Percentiles rank a stretch among this genome's conserved stretches.
phyloP scores from a whole-genome alignment of 2,329 filamentous ascomycete species.

The Hypoxylon sp. region DNA sequence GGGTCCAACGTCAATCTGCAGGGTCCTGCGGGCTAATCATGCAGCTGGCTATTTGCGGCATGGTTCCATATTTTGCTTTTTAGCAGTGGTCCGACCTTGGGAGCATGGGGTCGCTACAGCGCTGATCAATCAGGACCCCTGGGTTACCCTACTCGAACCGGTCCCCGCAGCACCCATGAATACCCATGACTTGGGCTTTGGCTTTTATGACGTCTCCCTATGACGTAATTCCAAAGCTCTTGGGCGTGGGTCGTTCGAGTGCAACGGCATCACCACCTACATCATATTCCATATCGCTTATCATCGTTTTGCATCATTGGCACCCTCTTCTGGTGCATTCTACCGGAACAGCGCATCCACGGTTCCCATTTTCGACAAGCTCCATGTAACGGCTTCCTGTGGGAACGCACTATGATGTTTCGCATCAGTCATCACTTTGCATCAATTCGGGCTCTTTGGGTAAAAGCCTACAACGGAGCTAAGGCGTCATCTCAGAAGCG shows the following conservation, averaged over 20 bases:
- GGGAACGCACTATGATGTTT: conserved; percentile 43
- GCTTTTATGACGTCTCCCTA: conserved; percentile 41
- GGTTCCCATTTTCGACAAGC: conserved; percentile 37
- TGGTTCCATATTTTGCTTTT: conserved; percentile 18
- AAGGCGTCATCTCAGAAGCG: conserved; percentile 32
- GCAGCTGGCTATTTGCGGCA: conserved; percentile 44
- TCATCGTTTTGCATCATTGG: conserved; percentile 43
- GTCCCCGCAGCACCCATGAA: conserved; percentile 34
- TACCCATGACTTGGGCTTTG: conserved; percentile 26
- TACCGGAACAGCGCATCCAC: conserved; percentile 38
- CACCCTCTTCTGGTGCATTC: conserved; percentile 39
- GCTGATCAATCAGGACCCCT: conserved; percentile 43
- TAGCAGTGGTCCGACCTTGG: conserved; percentile 28
- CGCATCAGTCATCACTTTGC: conserved; percentile 45
- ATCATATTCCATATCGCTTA: conserved; percentile 47
- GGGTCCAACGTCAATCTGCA: conserved; percentile 53
- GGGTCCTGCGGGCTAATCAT: conserved; percentile 49
- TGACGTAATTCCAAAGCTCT: conserved; percentile 42
- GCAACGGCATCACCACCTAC: conserved; percentile 50
- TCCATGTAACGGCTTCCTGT: conserved; percentile 34
- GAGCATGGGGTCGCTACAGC: conserved; percentile 15
- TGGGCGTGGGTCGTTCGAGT: conserved; percentile 27
- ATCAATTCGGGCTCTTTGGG: conserved; percentile 28
- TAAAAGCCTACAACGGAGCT: conserved; percentile 16
- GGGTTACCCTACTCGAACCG: conserved; percentile 17